These are phyloP conservation scores for Paxillus ammoniavirescens DNA, from an alignment of 768 basidiomycete genomes.

Conservation along the genomic window DNA sequence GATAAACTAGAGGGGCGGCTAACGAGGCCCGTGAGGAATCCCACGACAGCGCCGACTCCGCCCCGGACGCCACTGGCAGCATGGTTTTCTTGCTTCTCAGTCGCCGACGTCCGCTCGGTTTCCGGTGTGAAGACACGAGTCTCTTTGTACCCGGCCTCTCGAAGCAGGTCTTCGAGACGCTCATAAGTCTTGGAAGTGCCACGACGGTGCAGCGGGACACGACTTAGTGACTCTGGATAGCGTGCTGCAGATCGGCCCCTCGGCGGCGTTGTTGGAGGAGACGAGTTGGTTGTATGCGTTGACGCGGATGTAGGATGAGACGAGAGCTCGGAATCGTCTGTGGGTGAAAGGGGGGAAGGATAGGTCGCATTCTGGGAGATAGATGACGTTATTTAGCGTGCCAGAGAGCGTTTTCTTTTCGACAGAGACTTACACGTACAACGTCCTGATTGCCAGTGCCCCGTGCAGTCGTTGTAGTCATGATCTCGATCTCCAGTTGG, in stretches of 20 bases:
- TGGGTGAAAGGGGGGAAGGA: slow-evolving; percentile 5
- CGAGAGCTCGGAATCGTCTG: slow-evolving; percentile 4
- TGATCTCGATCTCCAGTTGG: slow-evolving; percentile 10
- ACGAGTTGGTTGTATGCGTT: not conserved
- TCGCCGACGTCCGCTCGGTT: slow-evolving; percentile 46
- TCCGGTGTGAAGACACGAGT: slow-evolving; percentile 89
- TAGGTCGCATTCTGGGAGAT: slow-evolving; percentile 10
- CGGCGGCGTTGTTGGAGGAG: slow-evolving; percentile 42
- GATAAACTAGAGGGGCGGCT: slow-evolving; percentile 22
- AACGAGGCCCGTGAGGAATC: slow-evolving; percentile 64
- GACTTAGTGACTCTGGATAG: slow-evolving; percentile 59
- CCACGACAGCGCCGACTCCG: slow-evolving; percentile 56
- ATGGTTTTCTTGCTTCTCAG: slow-evolving; percentile 21
- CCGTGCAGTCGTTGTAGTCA: slow-evolving; percentile 15
- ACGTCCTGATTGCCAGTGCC: slow-evolving; percentile 12
- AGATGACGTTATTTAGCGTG: slow-evolving; percentile 12
- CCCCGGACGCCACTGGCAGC: slow-evolving; percentile 39
- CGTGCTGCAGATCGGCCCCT: slow-evolving; percentile 41
- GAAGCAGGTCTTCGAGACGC: slow-evolving; percentile 78
- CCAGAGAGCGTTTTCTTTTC: not conserved
- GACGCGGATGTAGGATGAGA: slow-evolving; percentile 11
- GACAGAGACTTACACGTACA: slow-evolving; percentile 12
- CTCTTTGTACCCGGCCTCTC: slow-evolving; percentile 90
- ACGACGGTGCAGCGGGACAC: slow-evolving; percentile 73
- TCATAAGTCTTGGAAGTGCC: slow-evolving; percentile 83